Evolutionary conservation across 2,329 filamentous ascomycete species (phyloP).

Genomic region (Scolecobasidium constrictum): DNA sequence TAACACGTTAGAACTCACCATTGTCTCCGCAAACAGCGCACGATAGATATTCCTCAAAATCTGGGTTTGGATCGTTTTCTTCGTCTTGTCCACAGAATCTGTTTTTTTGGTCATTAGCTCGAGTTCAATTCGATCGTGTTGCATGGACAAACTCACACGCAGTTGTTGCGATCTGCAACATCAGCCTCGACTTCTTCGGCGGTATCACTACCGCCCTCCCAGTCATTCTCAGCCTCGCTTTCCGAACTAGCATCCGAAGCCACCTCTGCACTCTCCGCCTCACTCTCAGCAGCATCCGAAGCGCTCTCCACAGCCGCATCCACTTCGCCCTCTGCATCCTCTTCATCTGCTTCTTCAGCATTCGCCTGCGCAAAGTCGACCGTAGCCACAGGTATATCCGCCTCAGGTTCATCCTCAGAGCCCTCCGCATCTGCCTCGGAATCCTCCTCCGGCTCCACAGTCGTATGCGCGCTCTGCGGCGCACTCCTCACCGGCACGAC

Average conservation of each 20-base stretch:
- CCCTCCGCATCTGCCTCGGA: conserved; percentile 40
- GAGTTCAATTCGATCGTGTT: too few relatives aligned
- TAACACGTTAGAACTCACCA: conserved; percentile 46
- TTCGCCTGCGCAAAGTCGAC: conserved; percentile 18
- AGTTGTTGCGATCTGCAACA: conserved; percentile 43
- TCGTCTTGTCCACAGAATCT: conserved; percentile 78
- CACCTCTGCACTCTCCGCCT: conserved; percentile 19
- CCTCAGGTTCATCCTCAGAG: conserved; percentile 35
- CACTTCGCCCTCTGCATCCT: conserved; percentile 21
- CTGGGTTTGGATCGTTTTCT: conserved; percentile 69
- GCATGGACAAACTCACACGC: conserved; percentile 62
- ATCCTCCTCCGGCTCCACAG: conserved; percentile 23
- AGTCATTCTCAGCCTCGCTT: conserved; percentile 47
- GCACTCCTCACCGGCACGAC: conserved; percentile 14
- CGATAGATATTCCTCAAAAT: conserved; percentile 67
- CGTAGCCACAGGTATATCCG: conserved; percentile 24
- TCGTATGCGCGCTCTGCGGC: conserved; percentile 7
- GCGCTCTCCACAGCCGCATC: conserved; percentile 26
- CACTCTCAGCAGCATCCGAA: conserved; percentile 26
- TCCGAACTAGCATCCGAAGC: conserved; percentile 29
- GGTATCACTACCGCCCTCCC: conserved; percentile 42
- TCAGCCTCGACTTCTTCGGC: conserved; percentile 47
- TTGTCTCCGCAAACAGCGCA: conserved; percentile 73
- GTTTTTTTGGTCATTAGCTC: too few relatives aligned
- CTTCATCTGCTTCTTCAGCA: conserved; percentile 23